These are phyloP conservation scores for Thielaviopsis ethacetica DNA, from an alignment of 2,329 filamentous ascomycete species.

Conservation along the genomic window DNA sequence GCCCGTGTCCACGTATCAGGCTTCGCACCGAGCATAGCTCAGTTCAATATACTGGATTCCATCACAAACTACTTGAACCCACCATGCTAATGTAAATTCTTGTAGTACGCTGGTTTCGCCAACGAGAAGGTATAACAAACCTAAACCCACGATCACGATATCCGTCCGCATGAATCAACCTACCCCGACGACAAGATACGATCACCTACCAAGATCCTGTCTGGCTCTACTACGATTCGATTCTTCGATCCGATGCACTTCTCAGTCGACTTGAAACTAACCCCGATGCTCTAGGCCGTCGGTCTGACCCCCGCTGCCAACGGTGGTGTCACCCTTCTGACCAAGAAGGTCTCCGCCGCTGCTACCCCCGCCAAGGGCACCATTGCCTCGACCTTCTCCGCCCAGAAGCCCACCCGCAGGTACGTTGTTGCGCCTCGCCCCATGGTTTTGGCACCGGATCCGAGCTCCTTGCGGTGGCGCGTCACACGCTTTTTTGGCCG, in stretches of 20 bases:
- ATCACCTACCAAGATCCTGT: too few species aligned
- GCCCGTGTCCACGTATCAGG: background rate
- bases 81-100: conserved; percentile 20
- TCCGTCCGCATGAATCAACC: background rate
- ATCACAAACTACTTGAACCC: background rate
- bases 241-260: background rate
- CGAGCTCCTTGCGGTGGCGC: too few species aligned
- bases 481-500: background rate
- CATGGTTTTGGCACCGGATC: too few species aligned
- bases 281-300: conserved; percentile 46
- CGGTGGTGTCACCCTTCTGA: conserved; percentile 63
- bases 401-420: conserved; percentile 62
- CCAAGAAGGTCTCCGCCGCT: conserved; percentile 62
- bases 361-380: conserved; percentile 57
- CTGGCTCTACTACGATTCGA: background rate
- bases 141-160: background rate
- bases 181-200: background rate
- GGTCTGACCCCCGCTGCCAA: conserved; percentile 61
- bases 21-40: background rate
- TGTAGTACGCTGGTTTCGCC: conserved; percentile 75
- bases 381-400: conserved; percentile 51
- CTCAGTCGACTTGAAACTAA: conserved; percentile 4
- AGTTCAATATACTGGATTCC: background rate
- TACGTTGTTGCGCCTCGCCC: conserved; percentile 14
- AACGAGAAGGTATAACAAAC: conserved; percentile 63